Conservation (phyloP, 345 rosid genomes). For the Clausena lansium region DNA sequence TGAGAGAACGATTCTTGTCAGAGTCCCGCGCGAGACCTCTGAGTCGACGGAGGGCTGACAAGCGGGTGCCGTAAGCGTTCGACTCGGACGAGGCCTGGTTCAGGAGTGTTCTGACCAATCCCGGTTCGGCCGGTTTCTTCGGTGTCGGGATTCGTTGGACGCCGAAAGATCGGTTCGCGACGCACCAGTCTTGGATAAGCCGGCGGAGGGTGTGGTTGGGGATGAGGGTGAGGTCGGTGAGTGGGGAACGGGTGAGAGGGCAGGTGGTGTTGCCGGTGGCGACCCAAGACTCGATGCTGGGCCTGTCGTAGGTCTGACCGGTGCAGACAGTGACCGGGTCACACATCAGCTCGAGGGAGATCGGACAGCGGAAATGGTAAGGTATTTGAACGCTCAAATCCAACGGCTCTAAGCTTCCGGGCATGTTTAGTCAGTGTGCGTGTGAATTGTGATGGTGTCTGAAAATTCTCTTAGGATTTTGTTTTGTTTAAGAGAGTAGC, state of each 20-base stretch:
- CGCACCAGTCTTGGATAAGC: constrained; percentile 97
- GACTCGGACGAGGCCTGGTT: constrained; percentile 56
- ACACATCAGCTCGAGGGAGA: constrained; percentile 92
- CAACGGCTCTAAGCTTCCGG: constrained; percentile 70
- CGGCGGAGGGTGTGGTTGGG: constrained; percentile 99
- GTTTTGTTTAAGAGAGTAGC: not conserved
- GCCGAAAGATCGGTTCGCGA: constrained; percentile 75
- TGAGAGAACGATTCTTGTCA: constrained; percentile 69
- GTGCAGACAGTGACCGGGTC: constrained; percentile 93
- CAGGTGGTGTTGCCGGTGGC: constrained; percentile 91
- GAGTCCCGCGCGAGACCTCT: constrained; percentile 85
- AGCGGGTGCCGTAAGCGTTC: constrained; percentile 45
- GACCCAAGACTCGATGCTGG: constrained; percentile 95
- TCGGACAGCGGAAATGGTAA: constrained; percentile 93
- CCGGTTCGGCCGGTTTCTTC: constrained; percentile 92
- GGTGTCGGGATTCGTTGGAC: constrained; percentile 90
- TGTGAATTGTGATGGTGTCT: constrained; percentile 4
- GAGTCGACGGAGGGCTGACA: constrained; percentile 74
- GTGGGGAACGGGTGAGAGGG: constrained; percentile 78
- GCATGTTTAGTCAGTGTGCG: constrained; percentile 34
- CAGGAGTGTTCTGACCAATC: constrained; percentile 54
- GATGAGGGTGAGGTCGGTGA: constrained; percentile 77
- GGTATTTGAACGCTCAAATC: constrained; percentile 79
- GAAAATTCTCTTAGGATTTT: constrained; percentile 32
- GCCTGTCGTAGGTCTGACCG: constrained; percentile 95